Evolutionary conservation across 177 flowering plant species (phyloP), one percentile per base, ranked within the genome.

Genomic region (Vitis hybrid): DNA sequence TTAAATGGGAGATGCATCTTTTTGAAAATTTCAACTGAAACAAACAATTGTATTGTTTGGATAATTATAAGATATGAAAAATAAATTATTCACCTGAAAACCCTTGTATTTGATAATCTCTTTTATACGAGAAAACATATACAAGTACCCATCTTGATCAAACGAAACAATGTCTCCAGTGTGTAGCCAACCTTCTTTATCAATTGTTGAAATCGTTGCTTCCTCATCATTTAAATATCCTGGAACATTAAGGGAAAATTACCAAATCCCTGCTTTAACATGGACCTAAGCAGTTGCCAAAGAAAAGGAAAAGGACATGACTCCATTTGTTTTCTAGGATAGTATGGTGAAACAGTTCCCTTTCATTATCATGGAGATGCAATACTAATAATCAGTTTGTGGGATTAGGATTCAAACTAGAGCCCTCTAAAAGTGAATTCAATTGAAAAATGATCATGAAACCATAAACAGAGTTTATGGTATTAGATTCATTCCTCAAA

Each of bases 21-120:
- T 41, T 9, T 9, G n/a, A 14, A 67, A 4, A 56, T 32, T 4
- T 1, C 9, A 20, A n/a, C 9, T 8, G 20, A 41, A 8, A 49
- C 1, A 54, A 35, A 73, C 27, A 57, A 48, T 9, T 8, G 67
- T n/a, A 8, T 15, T 30, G 4, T 64, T 56, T 62, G 63, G 71
- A 17, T 41, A 3, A 53, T 17, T 51, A 9, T 46, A 61, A 8
- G 58, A 41, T 1, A 15, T n/a, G 15, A 20, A 35, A 63, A 24
- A 17, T 60, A 20, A 50, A 53, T 56, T 20, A 59, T 18, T 9
- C 77, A 90, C 97, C 93, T 91, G 97, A 79, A 80, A 91, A 20
- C 98, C 98, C 61, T 88, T 91, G 82, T 85, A 93, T 67, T 93
- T 91, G 66, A 93, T 90, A 2, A 84, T 73, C 65, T 90, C 98